Evolutionary conservation across 495 filamentous ascomycete species (phyloP).

Genomic region (Cetradonia linearis): DNA sequence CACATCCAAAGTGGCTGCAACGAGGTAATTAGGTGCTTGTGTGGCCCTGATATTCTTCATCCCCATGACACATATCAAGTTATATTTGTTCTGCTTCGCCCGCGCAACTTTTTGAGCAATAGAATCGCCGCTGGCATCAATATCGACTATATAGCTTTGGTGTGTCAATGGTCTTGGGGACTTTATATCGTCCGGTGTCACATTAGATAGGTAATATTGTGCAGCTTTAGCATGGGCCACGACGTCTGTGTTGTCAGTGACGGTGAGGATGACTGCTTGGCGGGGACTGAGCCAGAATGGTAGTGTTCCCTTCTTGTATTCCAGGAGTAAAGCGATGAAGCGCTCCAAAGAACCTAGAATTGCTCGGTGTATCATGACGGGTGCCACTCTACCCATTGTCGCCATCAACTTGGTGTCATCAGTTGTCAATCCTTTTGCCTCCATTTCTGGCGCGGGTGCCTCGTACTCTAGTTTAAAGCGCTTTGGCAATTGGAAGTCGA

Average conservation of each 20-base stretch:
- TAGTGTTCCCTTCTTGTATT: conserved; percentile 72
- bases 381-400: conserved; percentile 47
- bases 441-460: conserved; percentile 62
- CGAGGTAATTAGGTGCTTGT: background rate
- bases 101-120: conserved; percentile 59
- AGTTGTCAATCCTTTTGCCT: conserved; percentile 43
- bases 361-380: conserved; percentile 81
- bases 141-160: conserved; percentile 45
- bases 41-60: conserved; percentile 39
- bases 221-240: conserved; percentile 42
- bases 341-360: conserved; percentile 81
- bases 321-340: conserved; percentile 78
- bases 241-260: conserved; percentile 54
- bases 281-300: conserved; percentile 88
- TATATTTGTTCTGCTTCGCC: conserved; percentile 65
- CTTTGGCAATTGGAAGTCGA: conserved; percentile 87
- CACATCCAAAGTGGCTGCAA: conserved; percentile 31
- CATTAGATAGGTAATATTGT: background rate
- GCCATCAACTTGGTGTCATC: conserved; percentile 36
- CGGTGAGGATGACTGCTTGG: conserved; percentile 68
- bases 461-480: conserved; percentile 68
- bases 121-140: conserved; percentile 54
- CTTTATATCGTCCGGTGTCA: background rate
- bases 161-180: background rate
- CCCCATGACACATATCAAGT: conserved; percentile 65